These are phyloP conservation scores for Casuarina glauca DNA, from an alignment of 306 rosid genomes.

Conservation along the genomic window DNA sequence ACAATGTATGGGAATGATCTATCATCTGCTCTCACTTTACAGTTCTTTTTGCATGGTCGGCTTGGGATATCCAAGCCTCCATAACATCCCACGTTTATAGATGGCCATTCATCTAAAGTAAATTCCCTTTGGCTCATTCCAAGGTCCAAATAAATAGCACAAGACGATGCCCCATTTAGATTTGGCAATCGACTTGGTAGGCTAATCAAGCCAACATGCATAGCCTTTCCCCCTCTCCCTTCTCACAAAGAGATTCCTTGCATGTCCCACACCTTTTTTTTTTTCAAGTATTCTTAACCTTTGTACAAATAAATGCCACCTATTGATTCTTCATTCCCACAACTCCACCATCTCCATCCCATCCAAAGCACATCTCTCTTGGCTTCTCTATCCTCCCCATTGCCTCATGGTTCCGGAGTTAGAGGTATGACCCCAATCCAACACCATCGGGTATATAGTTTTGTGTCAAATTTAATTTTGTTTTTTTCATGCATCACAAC, in stretches of 20 bases:
- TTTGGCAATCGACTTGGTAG: conserved; percentile 30
- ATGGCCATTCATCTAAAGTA: conserved; percentile 33
- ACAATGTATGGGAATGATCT: conserved; percentile 16
- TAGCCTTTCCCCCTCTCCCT: conserved; percentile 1
- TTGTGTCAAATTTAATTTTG: not conserved
- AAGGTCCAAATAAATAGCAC: conserved; percentile 10
- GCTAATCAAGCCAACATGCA: conserved; percentile 30
- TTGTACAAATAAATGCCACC: conserved; percentile 44
- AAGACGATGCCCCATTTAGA: not conserved
- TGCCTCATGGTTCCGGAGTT: conserved; percentile 62
- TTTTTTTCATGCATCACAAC: conserved; percentile 12
- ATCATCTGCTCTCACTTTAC: conserved; percentile 10
- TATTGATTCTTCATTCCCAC: conserved; percentile 52
- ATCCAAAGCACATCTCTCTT: conserved; percentile 16
- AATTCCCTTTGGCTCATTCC: conserved; percentile 37
- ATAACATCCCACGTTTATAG: conserved; percentile 9
- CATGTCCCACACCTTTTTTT: conserved; percentile 59
- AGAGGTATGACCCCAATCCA: conserved; percentile 47
- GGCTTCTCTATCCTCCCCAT: conserved; percentile 28
- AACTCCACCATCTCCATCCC: conserved; percentile 31
- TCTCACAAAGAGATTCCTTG: conserved; percentile 49
- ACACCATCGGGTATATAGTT: conserved; percentile 1
- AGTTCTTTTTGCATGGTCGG: conserved; percentile 32
- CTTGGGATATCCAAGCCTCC: conserved; percentile 40
- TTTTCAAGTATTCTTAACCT: conserved; percentile 61